phyloP scores from a whole-genome alignment of 179 eudicot genomes.

The Gypsophila paniculata region DNA sequence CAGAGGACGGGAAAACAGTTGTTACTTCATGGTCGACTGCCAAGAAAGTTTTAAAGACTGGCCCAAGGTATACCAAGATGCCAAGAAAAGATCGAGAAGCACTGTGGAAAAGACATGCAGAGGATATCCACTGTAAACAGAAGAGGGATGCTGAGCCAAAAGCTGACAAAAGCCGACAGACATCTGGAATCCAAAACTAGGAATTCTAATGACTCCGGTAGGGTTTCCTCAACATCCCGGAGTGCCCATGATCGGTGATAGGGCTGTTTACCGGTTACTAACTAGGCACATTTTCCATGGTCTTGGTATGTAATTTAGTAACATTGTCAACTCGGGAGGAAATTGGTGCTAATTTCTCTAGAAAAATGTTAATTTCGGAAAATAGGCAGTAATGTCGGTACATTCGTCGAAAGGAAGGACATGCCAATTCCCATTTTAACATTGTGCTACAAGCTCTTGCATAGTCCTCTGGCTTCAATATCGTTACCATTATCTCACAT shows the following conservation, averaged over 20 bases:
- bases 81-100: conserved; percentile 84
- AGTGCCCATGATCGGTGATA: conserved; percentile 40
- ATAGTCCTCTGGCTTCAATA: too few relatives aligned
- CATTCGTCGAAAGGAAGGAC: too few relatives aligned
- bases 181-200: conserved; percentile 41
- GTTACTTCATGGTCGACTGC: conserved; percentile 93
- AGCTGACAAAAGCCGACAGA: conserved; percentile 52
- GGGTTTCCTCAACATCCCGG: conserved; percentile 35
- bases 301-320: too few relatives aligned
- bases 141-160: conserved; percentile 41
- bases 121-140: conserved; percentile 65
- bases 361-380: too few relatives aligned
- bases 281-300: too few relatives aligned
- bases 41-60: conserved; percentile 59
- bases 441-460: too few relatives aligned
- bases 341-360: too few relatives aligned
- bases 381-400: too few relatives aligned
- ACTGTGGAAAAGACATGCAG: conserved; percentile 81
- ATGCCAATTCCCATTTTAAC: too few relatives aligned
- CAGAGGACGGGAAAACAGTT: conserved; percentile 73
- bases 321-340: too few relatives aligned
- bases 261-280: too few relatives aligned
- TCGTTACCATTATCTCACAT: too few relatives aligned
- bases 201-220: conserved; percentile 38
- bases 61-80: conserved; percentile 64